phyloP scores from a whole-genome alignment of 2,329 filamentous ascomycete genomes.

The Xylariaceae sp. region DNA sequence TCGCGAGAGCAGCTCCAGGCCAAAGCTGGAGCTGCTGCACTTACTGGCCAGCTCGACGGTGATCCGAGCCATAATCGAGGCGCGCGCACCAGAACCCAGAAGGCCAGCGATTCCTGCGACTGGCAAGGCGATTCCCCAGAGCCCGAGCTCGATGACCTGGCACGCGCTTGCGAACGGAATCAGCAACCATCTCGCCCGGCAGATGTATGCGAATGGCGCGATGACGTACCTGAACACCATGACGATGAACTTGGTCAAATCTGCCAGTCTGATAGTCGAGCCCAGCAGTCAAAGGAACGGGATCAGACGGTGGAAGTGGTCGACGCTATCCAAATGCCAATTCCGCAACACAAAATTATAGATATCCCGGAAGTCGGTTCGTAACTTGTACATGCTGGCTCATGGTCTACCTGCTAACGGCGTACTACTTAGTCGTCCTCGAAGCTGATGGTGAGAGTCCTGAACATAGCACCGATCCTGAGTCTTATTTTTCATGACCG shows the following conservation, averaged over 20 bases:
- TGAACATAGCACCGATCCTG: background rate
- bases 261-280: conserved; percentile 1
- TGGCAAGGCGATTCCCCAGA: conserved; percentile 29
- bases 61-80: background rate
- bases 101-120: conserved; percentile 21
- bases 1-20: conserved; percentile 13
- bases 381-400: background rate
- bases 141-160: conserved; percentile 28
- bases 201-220: conserved; percentile 18
- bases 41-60: conserved; percentile 15
- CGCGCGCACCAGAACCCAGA: background rate
- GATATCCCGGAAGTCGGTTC: conserved; percentile 6
- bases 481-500: background rate
- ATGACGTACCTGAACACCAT: conserved; percentile 13
- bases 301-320: conserved; percentile 1
- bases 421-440: background rate
- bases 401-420: background rate
- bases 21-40: conserved; percentile 13
- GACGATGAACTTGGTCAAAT: conserved; percentile 11
- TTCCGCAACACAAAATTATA: background rate
- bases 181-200: conserved; percentile 8
- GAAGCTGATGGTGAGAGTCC: background rate
- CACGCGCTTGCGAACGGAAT: conserved; percentile 13
- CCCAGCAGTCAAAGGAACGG: background rate
- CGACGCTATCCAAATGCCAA: conserved; percentile 5